A percentile compares a stretch with the other conserved stretches of the same genome.
Conservation (phyloP, 164 flowering plant species). For the Aristolochia californica region DNA sequence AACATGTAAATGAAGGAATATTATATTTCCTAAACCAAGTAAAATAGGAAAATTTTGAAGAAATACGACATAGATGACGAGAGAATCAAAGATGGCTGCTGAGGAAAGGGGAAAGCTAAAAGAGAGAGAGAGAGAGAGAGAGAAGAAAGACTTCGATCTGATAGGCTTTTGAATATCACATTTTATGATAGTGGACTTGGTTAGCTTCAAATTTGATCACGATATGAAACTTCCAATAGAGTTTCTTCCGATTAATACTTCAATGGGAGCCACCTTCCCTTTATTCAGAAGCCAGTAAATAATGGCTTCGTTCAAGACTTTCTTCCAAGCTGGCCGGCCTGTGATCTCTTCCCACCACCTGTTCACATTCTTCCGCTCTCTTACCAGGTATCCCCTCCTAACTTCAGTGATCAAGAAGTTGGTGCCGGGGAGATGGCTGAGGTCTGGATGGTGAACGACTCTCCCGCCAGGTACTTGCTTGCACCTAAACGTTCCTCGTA, state of each 20-base stretch:
- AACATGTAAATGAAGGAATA: too few species aligned
- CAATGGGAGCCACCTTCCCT: background rate
- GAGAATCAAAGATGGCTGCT: too few species aligned
- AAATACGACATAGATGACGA: too few species aligned
- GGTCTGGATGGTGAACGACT: conserved; percentile 49
- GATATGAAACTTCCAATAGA: too few species aligned
- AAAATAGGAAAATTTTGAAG: too few species aligned
- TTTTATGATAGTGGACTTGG: too few species aligned
- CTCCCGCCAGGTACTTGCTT: conserved; percentile 51
- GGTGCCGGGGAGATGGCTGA: conserved; percentile 44
- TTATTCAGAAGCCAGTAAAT: too few species aligned
- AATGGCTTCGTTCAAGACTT: conserved; percentile 19
- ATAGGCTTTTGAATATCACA: too few species aligned
- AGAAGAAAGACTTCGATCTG: too few species aligned
- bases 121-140: conserved; percentile 1
- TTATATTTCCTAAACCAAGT: too few species aligned
- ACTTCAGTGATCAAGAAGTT: conserved; percentile 31
- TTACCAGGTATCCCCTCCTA: conserved; percentile 34
- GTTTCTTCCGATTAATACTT: too few species aligned
- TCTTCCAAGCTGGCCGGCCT: conserved; percentile 55
- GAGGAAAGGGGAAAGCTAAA: background rate
- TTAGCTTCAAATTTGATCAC: too few species aligned
- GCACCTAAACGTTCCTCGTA: conserved; percentile 42
- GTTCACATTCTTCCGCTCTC: conserved; percentile 35
- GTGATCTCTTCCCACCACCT: conserved; percentile 74